These are phyloP conservation scores for Kwoniella dendrophila DNA, from an alignment of 768 basidiomycete species.

Conservation along the genomic window DNA sequence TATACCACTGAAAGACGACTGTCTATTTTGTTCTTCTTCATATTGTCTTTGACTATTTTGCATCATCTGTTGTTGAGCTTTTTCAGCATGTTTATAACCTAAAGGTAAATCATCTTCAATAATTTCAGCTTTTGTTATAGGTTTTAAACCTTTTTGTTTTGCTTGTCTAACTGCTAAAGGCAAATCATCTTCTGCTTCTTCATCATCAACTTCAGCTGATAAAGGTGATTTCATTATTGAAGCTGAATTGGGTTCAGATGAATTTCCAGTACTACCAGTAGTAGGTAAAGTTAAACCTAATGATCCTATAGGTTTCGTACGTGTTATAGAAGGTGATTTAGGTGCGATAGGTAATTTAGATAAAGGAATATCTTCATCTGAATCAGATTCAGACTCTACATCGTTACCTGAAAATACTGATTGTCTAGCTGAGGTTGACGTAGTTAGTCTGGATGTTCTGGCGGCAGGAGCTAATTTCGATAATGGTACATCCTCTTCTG, in stretches of 20 bases:
- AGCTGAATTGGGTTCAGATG: neutral
- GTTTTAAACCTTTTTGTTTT: slow-evolving; percentile 11
- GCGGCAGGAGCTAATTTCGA: slow-evolving; percentile 38
- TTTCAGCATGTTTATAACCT: slow-evolving; percentile 42
- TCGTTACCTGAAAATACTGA: neutral
- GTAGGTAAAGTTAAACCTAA: slow-evolving; percentile 8
- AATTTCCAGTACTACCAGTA: no score
- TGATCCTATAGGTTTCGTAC: slow-evolving; percentile 8
- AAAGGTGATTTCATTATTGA: neutral
- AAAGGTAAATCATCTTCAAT: slow-evolving; percentile 53
- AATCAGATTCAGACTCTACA: slow-evolving; percentile 6
- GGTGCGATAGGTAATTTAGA: slow-evolving; percentile 13
- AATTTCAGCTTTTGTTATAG: slow-evolving; percentile 20
- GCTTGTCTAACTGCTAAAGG: slow-evolving; percentile 43
- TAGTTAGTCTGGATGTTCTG: neutral
- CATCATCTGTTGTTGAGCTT: slow-evolving; percentile 27
- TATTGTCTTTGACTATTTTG: neutral
- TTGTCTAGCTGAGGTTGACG: neutral
- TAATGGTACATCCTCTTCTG: slow-evolving; percentile 46
- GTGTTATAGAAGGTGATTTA: neutral
- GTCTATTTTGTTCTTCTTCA: slow-evolving; percentile 1
- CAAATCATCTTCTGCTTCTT: slow-evolving; percentile 50
- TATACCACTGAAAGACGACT: neutral
- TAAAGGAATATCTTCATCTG: slow-evolving; percentile 22
- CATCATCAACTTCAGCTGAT: slow-evolving; percentile 15